Evolutionary conservation across 768 basidiomycete genomes (phyloP).

Genomic region (Kwoniella sp.): DNA sequence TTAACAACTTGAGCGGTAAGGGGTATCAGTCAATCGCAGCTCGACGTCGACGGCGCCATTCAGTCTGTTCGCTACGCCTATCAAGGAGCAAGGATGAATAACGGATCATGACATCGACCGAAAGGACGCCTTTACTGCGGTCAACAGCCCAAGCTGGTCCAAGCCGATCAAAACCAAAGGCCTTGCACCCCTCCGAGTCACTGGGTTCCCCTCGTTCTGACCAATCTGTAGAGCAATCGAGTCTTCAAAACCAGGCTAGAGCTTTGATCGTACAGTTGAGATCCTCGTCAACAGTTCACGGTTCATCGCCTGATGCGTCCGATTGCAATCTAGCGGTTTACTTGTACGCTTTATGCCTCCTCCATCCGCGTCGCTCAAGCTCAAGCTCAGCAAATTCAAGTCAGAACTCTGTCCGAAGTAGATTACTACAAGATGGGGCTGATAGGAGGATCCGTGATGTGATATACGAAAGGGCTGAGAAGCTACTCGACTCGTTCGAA

Average conservation of each 20-base stretch:
- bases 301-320: neutral
- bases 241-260: neutral
- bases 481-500: conserved; percentile 22
- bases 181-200: neutral
- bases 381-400: neutral
- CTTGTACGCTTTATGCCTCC: conserved; percentile 25
- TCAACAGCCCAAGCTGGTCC: neutral
- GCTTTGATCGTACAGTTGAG: neutral
- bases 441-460: neutral
- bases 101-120: neutral
- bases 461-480: conserved; percentile 26
- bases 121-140: neutral
- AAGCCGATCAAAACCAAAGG: neutral
- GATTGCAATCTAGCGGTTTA: conserved; percentile 15
- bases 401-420: conserved; percentile 3
- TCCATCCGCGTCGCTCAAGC: neutral
- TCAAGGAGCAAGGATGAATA: too few relatives aligned
- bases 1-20: too few relatives aligned
- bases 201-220: neutral
- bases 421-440: conserved; percentile 1
- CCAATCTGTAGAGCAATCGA: neutral
- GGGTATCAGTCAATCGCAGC: too few relatives aligned
- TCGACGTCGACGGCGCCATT: too few relatives aligned
- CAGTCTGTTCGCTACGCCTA: too few relatives aligned
- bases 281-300: neutral